Evolutionary conservation across 352 stramenopile genomes (phyloP), one percentile per base, ranked within the genome.

Genomic region (Phytophthora europaea): DNA sequence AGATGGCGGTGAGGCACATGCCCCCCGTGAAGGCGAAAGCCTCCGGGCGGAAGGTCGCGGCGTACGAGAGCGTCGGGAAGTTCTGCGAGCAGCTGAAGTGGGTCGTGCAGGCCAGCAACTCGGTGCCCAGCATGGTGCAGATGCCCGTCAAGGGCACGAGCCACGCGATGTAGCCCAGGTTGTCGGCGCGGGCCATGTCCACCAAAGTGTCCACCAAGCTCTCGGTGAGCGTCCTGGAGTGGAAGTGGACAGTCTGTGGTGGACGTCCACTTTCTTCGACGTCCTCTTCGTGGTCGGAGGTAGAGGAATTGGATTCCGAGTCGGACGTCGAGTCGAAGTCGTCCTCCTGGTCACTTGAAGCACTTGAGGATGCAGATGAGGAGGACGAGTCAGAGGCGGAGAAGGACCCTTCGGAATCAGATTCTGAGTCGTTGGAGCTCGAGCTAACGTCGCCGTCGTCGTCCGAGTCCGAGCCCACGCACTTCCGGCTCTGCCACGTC

Each of bases 61-160:
- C 89, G 63, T 94, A 95, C 61, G 90, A 97, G 15, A 97, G 78
- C 57, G 90, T 97, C 28, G 90, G 90, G 75, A 89, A 96, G 34
- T 91, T 70, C 23, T 82, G 75, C 0, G 84, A 76, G 67, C 90
- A 97, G 53, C 84, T 82, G 66, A 95, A 97, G 57, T 96, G 88
- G 52, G 85, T 73, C 0, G 58, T 58, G 63, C 90, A 97, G 23
- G 89, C 90, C 55, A 95, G 70, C 0, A 80, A 60, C 56, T 94
- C 89, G 13, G 89, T 96, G 15, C 70, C 28, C 13, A 93, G 58
- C 85, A 97, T 95, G 22, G 90, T 95, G 22, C 72, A 68, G 61
- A 96, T 80, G 38, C 90, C 90, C 0, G 75, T 87, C 33, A 91
- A 70, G 2, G 90, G 90, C 45, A 97, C 83, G 50, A 97, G 68